Base-by-base conservation (phyloP, 345 rosid genomes). In the Angophora floribunda region DNA sequence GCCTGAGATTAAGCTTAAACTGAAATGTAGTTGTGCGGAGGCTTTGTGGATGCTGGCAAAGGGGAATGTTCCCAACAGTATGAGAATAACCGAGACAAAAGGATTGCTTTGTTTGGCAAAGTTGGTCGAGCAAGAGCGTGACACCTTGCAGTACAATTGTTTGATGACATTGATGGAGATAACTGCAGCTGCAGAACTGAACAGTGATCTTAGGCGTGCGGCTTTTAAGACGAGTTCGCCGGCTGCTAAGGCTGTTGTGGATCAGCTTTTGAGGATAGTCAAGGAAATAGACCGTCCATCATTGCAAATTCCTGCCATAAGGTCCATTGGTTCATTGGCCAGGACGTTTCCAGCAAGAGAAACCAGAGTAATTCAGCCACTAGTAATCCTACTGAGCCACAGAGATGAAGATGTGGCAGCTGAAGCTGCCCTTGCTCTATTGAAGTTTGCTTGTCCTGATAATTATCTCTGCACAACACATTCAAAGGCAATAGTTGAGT, bases 331-430 rank as follows among this genome's bases (percentile, higher is more conserved):
- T 24, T 96, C 97, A 2, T 85, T 97, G 89, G 97, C 99, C 7
- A 91, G 98, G 94, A 97, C 98, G 13, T 97, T 97, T 88, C 96
- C 99, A 0, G 98, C 99, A 6, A 92, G 98, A 75, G 99, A 97
- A 70, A 95, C 96, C 6, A 93, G 97, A 52, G 95, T 96, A 63
- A 92, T 97, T 63, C 89, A 87, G 87, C 98, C 98, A 3, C 90
- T 97, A 45, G 99, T 96, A 16, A 87, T 88, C 61, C 93, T 92
- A 75, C 97, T 97, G 51, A 80, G 94, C 79, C 92, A 90, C 53
- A 89, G 87, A 87, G 92, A 91, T 90, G 93, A 88, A 12, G 98
- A 94, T 86, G 96, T 97, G 87, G 96, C 99, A 14, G 87, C 88
- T 1, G 96, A 96, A 89, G 95, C 99, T 89, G 97, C 97, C 52